Base-by-base conservation (phyloP, 2,329 filamentous ascomycete genomes). In the Xylariaceae sp. region DNA sequence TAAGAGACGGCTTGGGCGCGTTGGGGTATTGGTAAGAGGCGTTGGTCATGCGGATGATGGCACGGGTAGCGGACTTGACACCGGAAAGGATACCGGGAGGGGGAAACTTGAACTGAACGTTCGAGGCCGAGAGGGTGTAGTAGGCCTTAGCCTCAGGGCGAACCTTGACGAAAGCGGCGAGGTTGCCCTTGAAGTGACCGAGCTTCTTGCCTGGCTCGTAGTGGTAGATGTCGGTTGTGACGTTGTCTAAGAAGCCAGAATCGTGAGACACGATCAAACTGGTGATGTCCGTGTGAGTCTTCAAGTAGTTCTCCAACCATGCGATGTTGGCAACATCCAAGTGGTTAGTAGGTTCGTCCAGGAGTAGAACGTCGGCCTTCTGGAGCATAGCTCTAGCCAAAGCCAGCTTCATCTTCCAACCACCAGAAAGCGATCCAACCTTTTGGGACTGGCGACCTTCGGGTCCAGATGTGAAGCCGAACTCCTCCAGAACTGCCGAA, bases 361-460 rank as follows among this genome's bases (percentile, higher is more conserved):
- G 86, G 55, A 99, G 82, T 60, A 99, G 83, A 54, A 99, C 92
- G 73, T 99, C 94, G n/a, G 94, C 93, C 72, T 88, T 89, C 82
- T 94, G 90, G 70, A 99, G 83, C 92, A 99, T 97, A 65, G 94
- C 94, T 70, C 94, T 86, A 55, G 94, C 94, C 74, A 99, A 78
- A 66, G 94, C 94, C 62, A 99, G 80, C 86, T 99, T 99, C 94
- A 99, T 99, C 84, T 97, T 97, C 94, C 94, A 99, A 73, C 94
- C 94, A 77, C 94, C 94, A 49, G 94, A 97, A 42, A 99, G 78
- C 17, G 93, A 97, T 67, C 94, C 94, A 60, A 99, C 94, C 69
- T 88, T 90, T 73, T 97, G 86, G 4, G 87, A 83, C 75, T 97
- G 94, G 62, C 91, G 86, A 61, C 93, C 94, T 66, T 94, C 89